Evolutionary conservation across 257 asterid species (phyloP), one percentile per base, ranked within the genome.

Genomic region (Solanum chiquidenum): DNA sequence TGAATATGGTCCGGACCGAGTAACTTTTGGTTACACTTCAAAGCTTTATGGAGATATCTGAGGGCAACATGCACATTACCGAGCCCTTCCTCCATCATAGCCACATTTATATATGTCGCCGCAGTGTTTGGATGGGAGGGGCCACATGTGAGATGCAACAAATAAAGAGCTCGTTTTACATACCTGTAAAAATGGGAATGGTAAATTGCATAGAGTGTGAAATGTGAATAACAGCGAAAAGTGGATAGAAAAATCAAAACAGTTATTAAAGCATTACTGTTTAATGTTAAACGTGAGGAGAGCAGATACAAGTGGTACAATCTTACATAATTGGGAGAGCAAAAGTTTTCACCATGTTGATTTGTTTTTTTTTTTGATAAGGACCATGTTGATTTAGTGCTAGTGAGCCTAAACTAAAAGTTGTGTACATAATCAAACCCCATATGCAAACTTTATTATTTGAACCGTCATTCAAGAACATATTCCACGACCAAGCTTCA

Each of bases 51-150:
- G 89, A 97, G 94, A 94, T 96, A 97, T 92, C 99, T 91, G 87
- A 97, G 99, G 88, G 99, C 99, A 89, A 96, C 98, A 85, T 97
- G 98, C 90, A 92, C 99, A 94, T 97, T 97, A 86, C 99, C 99
- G 98, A 96, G 95, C 79, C 99, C 99, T 90, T 97, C 99, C 92
- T 97, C 99, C 99, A 97, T 97, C 99, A 97, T 97, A 83, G 99
- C 99, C 90, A 97, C 96, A 86, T 97, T 97, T 76, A 97, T 97
- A 90, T 96, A 97, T 38, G 99, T 97, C 86, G 99, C 99, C 34
- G 99, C 99, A 49, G 99, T 97, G 92, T 97, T 97, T 66, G 99
- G 99, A 89, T 97, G 99, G 85, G 99, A 96, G 87, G 95, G 94
- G 27, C 99, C 99, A 88, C 99, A 97, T 34, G 98, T 97, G 94